A percentile compares a stretch with the other conserved stretches of the same genome.
Conservation (phyloP, 306 rosid species). For the Oemleria cerasiformis region DNA sequence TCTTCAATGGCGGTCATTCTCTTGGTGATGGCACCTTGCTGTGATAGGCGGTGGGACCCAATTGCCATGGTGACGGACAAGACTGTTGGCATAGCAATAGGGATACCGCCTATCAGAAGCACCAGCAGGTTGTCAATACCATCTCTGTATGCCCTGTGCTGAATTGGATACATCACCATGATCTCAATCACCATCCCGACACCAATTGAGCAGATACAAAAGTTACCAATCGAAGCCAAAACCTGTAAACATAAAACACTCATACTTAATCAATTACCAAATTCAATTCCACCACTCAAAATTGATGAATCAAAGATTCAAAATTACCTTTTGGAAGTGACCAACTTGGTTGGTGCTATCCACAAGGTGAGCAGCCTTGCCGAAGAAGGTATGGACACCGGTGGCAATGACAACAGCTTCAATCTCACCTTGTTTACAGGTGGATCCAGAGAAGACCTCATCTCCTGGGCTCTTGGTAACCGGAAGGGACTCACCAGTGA, state of each 20-base stretch:
- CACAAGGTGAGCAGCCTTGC: constrained; percentile 95
- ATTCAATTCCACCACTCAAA: too few relatives aligned
- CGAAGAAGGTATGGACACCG: constrained; percentile 90
- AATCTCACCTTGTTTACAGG: constrained; percentile 92
- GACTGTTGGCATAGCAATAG: constrained; percentile 96
- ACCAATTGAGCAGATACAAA: constrained; percentile 84
- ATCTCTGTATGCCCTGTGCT: constrained; percentile 67
- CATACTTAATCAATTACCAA: too few relatives aligned
- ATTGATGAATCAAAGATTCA: too few relatives aligned
- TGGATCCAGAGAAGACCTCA: constrained; percentile 85
- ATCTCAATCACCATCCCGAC: constrained; percentile 83
- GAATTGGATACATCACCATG: constrained; percentile 76
- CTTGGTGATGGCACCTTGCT: constrained; percentile 96
- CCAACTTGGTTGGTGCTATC: constrained; percentile 95
- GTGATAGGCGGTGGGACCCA: constrained; percentile 78
- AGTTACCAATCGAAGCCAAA: constrained; percentile 90
- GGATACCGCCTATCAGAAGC: constrained; percentile 92
- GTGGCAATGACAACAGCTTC: constrained; percentile 94
- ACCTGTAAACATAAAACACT: constrained; percentile 46
- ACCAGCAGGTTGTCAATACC: constrained; percentile 91
- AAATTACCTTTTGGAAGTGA: constrained; percentile 78
- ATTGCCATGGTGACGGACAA: constrained; percentile 95
- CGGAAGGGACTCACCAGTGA: constrained; percentile 89
- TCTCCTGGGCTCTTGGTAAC: constrained; percentile 73
- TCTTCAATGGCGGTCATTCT: constrained; percentile 98